A percentile compares a stretch with the other conserved stretches of the same genome.
These are phyloP conservation scores for Arachis monticola DNA, from an alignment of 331 rosid genomes.

Conservation along the genomic window DNA sequence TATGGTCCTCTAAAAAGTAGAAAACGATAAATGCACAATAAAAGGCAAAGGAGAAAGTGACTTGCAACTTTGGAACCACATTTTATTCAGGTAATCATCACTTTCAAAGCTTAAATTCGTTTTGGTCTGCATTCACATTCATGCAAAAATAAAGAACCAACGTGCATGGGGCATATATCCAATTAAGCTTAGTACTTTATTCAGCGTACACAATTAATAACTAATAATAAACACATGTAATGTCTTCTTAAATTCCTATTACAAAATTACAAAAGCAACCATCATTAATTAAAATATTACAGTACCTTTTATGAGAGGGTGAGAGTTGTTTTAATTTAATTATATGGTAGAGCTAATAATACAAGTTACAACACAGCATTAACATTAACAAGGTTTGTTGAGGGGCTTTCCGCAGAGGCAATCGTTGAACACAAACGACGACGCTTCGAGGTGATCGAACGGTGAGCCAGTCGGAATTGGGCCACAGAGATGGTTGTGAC, in stretches of 20 bases:
- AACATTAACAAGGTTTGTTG: constrained; percentile 52
- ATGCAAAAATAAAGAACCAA: constrained; percentile 1
- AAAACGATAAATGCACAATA: not conserved
- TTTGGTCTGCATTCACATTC: not conserved
- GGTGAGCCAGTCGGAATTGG: constrained; percentile 79
- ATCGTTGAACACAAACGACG: constrained; percentile 77
- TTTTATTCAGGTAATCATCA: not conserved
- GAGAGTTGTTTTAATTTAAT: not conserved
- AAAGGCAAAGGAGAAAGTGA: constrained; percentile 18
- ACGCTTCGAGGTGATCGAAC: constrained; percentile 87
- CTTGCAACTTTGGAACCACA: not conserved
- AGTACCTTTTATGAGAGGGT: not conserved
- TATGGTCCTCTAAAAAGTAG: not conserved
- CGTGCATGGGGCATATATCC: not conserved
- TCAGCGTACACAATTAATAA: constrained; percentile 11
- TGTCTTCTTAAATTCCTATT: constrained; percentile 4
- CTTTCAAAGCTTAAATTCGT: not conserved
- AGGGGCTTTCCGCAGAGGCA: constrained; percentile 95
- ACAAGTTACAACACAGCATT: not conserved
- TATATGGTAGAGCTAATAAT: not conserved
- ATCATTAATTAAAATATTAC: not conserved
- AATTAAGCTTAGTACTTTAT: constrained; percentile 2
- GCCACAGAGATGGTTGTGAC: constrained; percentile 92
- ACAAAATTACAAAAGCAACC: constrained; percentile 16
- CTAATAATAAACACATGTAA: constrained; percentile 17